A percentile compares a stretch with the other conserved stretches of the same genome.
Evolutionary conservation across 2,329 filamentous ascomycete genomes (phyloP).

Genomic region (Emergomyces pasteurianus): DNA sequence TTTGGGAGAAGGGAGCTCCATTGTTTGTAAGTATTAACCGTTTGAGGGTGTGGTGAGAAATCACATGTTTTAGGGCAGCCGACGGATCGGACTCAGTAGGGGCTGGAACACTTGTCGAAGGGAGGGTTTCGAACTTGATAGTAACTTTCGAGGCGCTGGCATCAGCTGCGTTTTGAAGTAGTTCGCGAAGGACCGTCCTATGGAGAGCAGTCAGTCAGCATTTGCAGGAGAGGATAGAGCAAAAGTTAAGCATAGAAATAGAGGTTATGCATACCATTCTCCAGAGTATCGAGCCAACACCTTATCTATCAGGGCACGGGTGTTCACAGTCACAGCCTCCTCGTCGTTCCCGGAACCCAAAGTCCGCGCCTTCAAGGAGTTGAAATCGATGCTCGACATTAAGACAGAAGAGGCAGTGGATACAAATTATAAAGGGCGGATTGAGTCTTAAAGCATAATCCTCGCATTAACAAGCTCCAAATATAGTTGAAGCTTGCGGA

Average conservation of each 20-base stretch:
- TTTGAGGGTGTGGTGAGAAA: constrained; percentile 74
- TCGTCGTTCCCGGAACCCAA: constrained; percentile 79
- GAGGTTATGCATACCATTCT: constrained; percentile 60
- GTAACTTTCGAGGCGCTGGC: constrained; percentile 80
- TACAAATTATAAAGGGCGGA: not conserved
- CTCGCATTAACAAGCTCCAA: not conserved
- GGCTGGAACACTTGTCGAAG: constrained; percentile 63
- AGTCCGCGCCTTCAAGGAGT: constrained; percentile 70
- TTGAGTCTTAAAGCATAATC: not conserved
- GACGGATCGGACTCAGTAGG: constrained; percentile 55
- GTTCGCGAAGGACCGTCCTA: constrained; percentile 63
- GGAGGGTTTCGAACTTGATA: constrained; percentile 83
- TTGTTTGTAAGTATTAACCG: constrained; percentile 89
- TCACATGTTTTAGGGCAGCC: constrained; percentile 65
- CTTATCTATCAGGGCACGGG: constrained; percentile 91
- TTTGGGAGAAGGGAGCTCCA: constrained; percentile 73
- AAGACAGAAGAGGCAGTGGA: not conserved
- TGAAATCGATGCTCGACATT: constrained; percentile 40
- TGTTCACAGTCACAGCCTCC: constrained; percentile 96
- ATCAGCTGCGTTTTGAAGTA: constrained; percentile 97
- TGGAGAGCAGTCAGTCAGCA: not conserved
- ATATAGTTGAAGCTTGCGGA: not conserved
- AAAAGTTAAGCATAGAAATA: not conserved
- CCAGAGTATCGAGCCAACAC: constrained; percentile 92
- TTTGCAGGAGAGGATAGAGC: not conserved